Evolutionary conservation across 2,329 filamentous ascomycete species (phyloP).

Genomic region (Decorospora gaudefroyi): DNA sequence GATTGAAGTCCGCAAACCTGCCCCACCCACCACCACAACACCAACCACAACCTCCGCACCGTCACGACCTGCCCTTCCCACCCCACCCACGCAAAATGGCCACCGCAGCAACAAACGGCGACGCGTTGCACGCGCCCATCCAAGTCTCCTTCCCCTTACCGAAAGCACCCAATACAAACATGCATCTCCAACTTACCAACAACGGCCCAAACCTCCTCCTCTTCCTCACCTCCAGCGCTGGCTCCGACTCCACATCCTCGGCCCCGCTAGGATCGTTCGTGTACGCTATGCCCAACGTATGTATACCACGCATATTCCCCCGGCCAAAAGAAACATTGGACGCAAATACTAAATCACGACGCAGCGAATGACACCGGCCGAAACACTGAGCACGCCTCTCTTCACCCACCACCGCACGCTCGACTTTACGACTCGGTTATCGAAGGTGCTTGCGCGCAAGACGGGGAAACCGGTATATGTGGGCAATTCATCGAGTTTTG

Average conservation of each 20-base stretch:
- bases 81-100: slow-evolving; percentile 32
- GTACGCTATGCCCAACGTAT: slow-evolving; percentile 88
- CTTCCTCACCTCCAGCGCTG: slow-evolving; percentile 60
- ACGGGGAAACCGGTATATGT: slow-evolving; percentile 81
- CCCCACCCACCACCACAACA: slow-evolving; percentile 4
- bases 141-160: slow-evolving; percentile 64
- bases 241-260: slow-evolving; percentile 47
- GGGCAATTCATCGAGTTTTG: slow-evolving; percentile 81
- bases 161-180: slow-evolving; percentile 59
- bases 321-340: too few species aligned
- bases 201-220: slow-evolving; percentile 58
- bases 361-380: slow-evolving; percentile 51
- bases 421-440: slow-evolving; percentile 84
- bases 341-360: slow-evolving; percentile 20
- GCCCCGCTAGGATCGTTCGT: slow-evolving; percentile 80
- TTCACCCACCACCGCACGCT: slow-evolving; percentile 75
- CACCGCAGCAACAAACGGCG: slow-evolving; percentile 15
- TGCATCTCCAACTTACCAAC: slow-evolving; percentile 63
- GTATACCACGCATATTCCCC: slow-evolving; percentile 21
- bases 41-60: slow-evolving; percentile 3
- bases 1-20: slow-evolving; percentile 6
- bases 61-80: background rate
- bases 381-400: slow-evolving; percentile 77
- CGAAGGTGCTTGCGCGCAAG: slow-evolving; percentile 78
- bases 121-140: slow-evolving; percentile 48